Evolutionary conservation across 768 basidiomycete genomes (phyloP).

Genomic region (Tephrocybe sp.): DNA sequence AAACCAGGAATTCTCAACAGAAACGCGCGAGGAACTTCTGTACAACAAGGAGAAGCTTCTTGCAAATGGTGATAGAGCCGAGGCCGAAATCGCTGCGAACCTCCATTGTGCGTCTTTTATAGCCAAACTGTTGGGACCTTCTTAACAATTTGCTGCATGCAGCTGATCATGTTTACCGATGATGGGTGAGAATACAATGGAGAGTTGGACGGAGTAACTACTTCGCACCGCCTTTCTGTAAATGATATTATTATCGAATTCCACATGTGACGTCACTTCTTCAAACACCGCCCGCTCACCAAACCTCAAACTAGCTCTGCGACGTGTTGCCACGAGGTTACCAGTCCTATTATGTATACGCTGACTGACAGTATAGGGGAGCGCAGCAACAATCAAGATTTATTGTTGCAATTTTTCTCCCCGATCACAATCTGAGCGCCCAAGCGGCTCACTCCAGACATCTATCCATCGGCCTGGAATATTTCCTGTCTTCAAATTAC

Average conservation of each 20-base stretch:
- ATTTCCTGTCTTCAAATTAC: slow-evolving; percentile 7
- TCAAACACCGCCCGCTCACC: not conserved
- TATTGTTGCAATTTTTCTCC: not conserved
- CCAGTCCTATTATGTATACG: slow-evolving; percentile 3
- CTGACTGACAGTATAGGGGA: slow-evolving; percentile 3
- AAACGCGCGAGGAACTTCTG: slow-evolving; percentile 95
- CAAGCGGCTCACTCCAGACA: no score
- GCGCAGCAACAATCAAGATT: slow-evolving; percentile 1
- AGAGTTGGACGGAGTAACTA: slow-evolving; percentile 17
- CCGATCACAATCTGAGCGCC: slow-evolving; percentile 5
- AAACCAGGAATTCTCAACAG: slow-evolving; percentile 97
- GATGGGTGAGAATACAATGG: slow-evolving; percentile 23
- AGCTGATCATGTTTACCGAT: slow-evolving; percentile 92
- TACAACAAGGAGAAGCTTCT: slow-evolving; percentile 99
- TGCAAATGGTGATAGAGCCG: slow-evolving; percentile 93
- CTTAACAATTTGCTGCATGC: slow-evolving; percentile 22
- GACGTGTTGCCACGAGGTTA: slow-evolving; percentile 4
- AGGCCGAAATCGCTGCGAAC: slow-evolving; percentile 98
- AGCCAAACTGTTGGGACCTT: slow-evolving; percentile 14
- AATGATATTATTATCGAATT: slow-evolving; percentile 15
- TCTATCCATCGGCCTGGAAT: not conserved
- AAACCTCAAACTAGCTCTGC: slow-evolving; percentile 1
- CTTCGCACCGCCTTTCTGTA: slow-evolving; percentile 17
- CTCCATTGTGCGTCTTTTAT: slow-evolving; percentile 56
- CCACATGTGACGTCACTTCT: slow-evolving; percentile 16